A percentile compares a stretch with the other conserved stretches of the same genome.
Evolutionary conservation across 1,139 yeast genomes (phyloP).

Genomic region (Sporopachydermia cereana): DNA sequence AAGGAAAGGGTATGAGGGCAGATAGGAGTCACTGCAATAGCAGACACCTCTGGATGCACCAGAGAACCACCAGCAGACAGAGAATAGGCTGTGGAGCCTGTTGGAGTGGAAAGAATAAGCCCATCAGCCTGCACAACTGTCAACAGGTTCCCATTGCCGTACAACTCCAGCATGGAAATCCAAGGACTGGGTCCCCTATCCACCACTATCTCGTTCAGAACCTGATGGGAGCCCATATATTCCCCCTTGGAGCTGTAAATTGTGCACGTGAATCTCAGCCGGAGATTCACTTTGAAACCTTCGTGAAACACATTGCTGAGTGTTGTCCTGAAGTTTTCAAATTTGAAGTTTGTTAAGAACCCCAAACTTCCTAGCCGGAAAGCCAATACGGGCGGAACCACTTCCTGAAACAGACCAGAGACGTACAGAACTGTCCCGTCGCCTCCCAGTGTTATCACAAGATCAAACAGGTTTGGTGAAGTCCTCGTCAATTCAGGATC

Average conservation of each 20-base stretch:
- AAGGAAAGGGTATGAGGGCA: constrained; percentile 88
- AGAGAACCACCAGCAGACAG: constrained; percentile 84
- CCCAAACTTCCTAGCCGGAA: constrained; percentile 77
- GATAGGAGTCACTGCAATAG: constrained; percentile 81
- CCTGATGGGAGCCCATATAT: constrained; percentile 63
- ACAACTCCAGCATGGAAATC: constrained; percentile 71
- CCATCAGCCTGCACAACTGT: constrained; percentile 92
- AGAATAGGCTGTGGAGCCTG: constrained; percentile 88
- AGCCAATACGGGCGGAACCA: constrained; percentile 82
- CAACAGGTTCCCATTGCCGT: constrained; percentile 67
- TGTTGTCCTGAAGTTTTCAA: constrained; percentile 51
- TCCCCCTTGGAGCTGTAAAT: constrained; percentile 19
- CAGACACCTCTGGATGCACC: constrained; percentile 83
- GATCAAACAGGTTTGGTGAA: constrained; percentile 54
- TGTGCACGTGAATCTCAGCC: constrained; percentile 74
- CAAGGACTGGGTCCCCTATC: constrained; percentile 87
- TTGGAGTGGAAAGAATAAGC: constrained; percentile 76
- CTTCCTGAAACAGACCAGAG: constrained; percentile 63
- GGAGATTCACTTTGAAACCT: constrained; percentile 65
- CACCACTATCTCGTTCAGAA: constrained; percentile 70
- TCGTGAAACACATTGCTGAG: constrained; percentile 46
- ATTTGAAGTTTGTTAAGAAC: constrained; percentile 66
- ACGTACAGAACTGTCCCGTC: constrained; percentile 84
- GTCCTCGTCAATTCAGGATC: constrained; percentile 40
- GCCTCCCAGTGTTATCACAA: constrained; percentile 76